Evolutionary conservation across 495 filamentous ascomycete species (phyloP), one percentile per base, ranked within the genome.

Genomic region (Podospora didyma): DNA sequence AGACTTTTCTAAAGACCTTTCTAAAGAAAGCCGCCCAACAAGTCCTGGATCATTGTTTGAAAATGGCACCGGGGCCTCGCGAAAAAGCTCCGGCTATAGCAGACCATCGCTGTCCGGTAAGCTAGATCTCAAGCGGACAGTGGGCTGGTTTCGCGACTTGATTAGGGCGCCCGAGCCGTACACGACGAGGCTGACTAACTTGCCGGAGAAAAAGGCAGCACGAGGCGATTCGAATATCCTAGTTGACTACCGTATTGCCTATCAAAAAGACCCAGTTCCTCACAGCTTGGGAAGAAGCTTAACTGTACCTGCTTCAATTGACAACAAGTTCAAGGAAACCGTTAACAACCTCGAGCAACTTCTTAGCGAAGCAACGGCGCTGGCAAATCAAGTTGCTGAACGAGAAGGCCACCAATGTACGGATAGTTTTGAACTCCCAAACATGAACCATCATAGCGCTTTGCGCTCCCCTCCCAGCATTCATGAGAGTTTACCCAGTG

Each of bases 261-360:
- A n/a, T 11, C n/a, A 23, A 17, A 28, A 4, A 31, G 52, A 46
- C 11, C 41, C 23, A 10, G 49, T 28, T 21, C 16, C 51, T 46
- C 57, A 58, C 7, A 50, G 14, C 3, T 28, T 59, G 21, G 48
- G 56, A 10, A 17, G 51, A 23, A 45, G 41, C 3, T 58, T 62
- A 0, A 49, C 45, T 2, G 46, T 39, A 0, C 28, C 57, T 1
- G 34, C 39, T 10, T 54, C 63, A 2, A 51, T 69, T n/a, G 68
- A 71, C 52, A 45, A 56, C 17, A 58, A 66, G 7, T 63, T 68
- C 49, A 62, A 68, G 49, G 59, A 56, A 21, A 73, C 73, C 7
- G 66, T 79, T 58, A 64, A 61, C 16, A 69, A 76, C 50, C 68
- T 81, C 26, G 79, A 82, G 49, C 58, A 66, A 44, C 68, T 81